These are phyloP conservation scores for Pinus tabuliformis DNA, from an alignment of 75 land plant species.

Conservation along the genomic window DNA sequence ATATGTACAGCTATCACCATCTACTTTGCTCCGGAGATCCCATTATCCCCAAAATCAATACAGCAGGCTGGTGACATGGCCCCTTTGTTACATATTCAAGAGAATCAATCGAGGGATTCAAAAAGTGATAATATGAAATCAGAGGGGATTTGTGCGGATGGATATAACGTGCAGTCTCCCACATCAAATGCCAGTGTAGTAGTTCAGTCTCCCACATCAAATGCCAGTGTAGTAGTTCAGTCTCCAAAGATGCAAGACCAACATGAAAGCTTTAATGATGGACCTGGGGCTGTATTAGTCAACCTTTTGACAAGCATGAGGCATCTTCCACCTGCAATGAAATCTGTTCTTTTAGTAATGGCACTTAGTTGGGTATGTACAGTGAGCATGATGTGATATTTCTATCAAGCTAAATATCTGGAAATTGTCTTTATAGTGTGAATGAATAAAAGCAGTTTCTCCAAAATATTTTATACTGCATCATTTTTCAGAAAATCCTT, in stretches of 20 bases:
- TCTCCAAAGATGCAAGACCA: conserved; percentile 13
- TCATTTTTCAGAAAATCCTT: neutral
- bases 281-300: conserved; percentile 79
- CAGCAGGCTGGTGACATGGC: conserved; percentile 53
- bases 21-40: conserved; percentile 76
- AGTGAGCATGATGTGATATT: neutral
- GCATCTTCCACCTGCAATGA: conserved; percentile 89
- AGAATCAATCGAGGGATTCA: conserved; percentile 13
- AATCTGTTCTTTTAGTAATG: conserved; percentile 84
- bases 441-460: neutral
- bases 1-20: conserved; percentile 80
- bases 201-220: neutral
- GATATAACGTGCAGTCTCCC: neutral
- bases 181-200: neutral
- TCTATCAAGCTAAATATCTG: neutral
- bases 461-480: neutral
- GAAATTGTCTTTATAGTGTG: neutral
- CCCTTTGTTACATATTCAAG: conserved; percentile 48
- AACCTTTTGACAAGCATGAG: conserved; percentile 83
- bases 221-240: neutral
- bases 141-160: conserved; percentile 9
- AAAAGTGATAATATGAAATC: neutral
- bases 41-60: conserved; percentile 20
- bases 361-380: conserved; percentile 88
- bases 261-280: conserved; percentile 36